Conservation (phyloP, 352 stramenopile species). For the Phytophthora foliorum region DNA sequence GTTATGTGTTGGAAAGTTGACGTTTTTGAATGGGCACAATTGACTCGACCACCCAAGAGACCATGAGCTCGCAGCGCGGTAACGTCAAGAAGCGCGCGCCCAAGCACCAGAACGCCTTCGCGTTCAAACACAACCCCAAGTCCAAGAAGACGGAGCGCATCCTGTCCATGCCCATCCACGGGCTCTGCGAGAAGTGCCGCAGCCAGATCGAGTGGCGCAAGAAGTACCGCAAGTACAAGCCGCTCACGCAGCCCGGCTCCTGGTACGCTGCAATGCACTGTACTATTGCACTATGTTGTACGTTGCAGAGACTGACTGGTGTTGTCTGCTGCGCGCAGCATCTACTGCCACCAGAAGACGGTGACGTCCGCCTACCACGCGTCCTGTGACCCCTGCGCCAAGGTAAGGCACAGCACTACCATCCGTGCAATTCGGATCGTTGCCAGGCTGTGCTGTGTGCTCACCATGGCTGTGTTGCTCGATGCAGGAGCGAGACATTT, state of each 20-base stretch:
- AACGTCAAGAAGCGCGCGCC: constrained; percentile 91
- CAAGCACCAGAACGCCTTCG: constrained; percentile 98
- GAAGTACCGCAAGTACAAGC: constrained; percentile 99
- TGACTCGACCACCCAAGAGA: constrained; percentile 11
- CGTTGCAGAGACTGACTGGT: constrained; percentile 2
- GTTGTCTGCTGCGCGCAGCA: constrained; percentile 62
- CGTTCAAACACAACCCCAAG: constrained; percentile 98
- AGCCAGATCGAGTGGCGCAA: constrained; percentile 99
- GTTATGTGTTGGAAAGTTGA: too few species aligned
- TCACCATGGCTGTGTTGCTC: neutral
- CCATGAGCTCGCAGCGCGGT: constrained; percentile 89
- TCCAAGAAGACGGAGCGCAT: constrained; percentile 98
- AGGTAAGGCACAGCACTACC: constrained; percentile 36
- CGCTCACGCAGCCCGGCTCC: constrained; percentile 93
- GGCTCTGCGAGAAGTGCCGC: constrained; percentile 94
- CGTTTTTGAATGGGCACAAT: constrained; percentile 28
- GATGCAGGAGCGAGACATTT: constrained; percentile 80
- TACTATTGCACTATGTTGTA: constrained; percentile 1
- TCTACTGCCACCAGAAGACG: constrained; percentile 93
- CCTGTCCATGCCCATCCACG: constrained; percentile 91
- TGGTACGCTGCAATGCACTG: constrained; percentile 65
- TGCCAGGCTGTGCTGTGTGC: neutral
- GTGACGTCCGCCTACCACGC: constrained; percentile 96
- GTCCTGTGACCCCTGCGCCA: constrained; percentile 93
- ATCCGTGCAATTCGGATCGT: neutral